phyloP scores from a whole-genome alignment of 345 rosid genomes.

The Corchorus capsularis region DNA sequence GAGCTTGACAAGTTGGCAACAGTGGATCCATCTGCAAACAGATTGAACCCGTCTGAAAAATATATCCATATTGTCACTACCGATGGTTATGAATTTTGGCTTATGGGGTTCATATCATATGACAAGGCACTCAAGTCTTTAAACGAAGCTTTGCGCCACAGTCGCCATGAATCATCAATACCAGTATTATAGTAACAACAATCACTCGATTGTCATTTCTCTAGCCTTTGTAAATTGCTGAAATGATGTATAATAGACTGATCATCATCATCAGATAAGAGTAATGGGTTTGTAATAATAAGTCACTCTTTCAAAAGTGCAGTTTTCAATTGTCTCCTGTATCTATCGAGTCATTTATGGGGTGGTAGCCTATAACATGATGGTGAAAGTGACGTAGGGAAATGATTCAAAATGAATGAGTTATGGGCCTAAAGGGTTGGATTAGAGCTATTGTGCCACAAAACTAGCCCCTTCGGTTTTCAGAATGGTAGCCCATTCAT shows the following conservation, averaged over 20 bases:
- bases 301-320: too few species aligned
- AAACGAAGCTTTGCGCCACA: conserved; percentile 40
- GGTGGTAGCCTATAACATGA: too few species aligned
- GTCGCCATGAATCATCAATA: neutral
- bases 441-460: too few species aligned
- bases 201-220: too few species aligned
- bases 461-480: too few species aligned
- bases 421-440: neutral
- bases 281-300: conserved; percentile 11
- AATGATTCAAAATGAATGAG: neutral
- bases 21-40: conserved; percentile 57
- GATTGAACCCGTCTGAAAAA: conserved; percentile 55
- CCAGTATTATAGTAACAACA: conserved; percentile 17
- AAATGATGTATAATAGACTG: neutral
- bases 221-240: neutral
- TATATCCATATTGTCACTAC: conserved; percentile 58
- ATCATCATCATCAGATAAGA: neutral
- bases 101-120: conserved; percentile 80
- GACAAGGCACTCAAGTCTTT: conserved; percentile 70
- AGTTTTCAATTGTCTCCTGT: neutral
- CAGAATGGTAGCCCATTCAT: too few species aligned
- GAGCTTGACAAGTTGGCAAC: conserved; percentile 53
- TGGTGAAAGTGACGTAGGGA: neutral
- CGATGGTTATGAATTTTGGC: conserved; percentile 84
- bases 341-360: neutral